Percentiles rank a stretch among this genome's conserved stretches.
These are phyloP conservation scores for Saxophila tyrrhenica DNA, from an alignment of 495 filamentous ascomycete genomes.

Conservation along the genomic window DNA sequence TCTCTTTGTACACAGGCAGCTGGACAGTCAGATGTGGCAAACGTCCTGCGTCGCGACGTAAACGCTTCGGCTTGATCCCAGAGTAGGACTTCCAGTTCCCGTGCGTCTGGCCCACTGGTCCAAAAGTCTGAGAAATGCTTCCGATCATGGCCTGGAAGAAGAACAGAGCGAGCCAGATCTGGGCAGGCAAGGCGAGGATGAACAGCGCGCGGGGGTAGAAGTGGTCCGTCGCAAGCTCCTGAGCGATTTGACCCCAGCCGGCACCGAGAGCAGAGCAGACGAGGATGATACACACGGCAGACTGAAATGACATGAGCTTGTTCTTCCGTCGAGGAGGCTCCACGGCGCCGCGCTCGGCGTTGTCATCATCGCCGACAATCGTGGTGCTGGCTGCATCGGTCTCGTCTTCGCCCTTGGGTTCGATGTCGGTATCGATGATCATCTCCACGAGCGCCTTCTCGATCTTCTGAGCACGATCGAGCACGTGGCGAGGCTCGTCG, in stretches of 20 bases:
- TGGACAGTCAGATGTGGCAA: conserved; percentile 63
- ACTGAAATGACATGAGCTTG: conserved; percentile 54
- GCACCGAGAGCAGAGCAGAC: conserved; percentile 54
- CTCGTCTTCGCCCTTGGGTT: conserved; percentile 30
- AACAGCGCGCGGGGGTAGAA: conserved; percentile 51
- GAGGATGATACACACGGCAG: conserved; percentile 50
- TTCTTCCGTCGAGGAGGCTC: conserved; percentile 50
- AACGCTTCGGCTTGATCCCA: conserved; percentile 47
- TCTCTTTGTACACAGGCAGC: conserved; percentile 65
- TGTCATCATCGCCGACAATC: conserved; percentile 39
- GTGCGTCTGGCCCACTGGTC: conserved; percentile 59
- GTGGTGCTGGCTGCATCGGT: conserved; percentile 33
- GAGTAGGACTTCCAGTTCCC: conserved; percentile 72
- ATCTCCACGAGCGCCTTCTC: conserved; percentile 64
- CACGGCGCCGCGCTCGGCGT: conserved; percentile 58
- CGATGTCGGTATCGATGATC: conserved; percentile 44
- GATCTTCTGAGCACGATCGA: conserved; percentile 53
- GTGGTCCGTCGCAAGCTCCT: conserved; percentile 54
- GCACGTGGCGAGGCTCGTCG: conserved; percentile 58
- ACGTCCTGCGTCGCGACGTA: conserved; percentile 31
- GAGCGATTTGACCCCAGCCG: conserved; percentile 53
- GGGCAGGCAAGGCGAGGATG: conserved; percentile 51
- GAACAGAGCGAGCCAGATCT: conserved; percentile 64
- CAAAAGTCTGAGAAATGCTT: conserved; percentile 61
- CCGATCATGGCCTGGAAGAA: conserved; percentile 50